Evolutionary conservation across 345 rosid genomes (phyloP), one percentile per base, ranked within the genome.

Genomic region (Arabidopsis suecica): DNA sequence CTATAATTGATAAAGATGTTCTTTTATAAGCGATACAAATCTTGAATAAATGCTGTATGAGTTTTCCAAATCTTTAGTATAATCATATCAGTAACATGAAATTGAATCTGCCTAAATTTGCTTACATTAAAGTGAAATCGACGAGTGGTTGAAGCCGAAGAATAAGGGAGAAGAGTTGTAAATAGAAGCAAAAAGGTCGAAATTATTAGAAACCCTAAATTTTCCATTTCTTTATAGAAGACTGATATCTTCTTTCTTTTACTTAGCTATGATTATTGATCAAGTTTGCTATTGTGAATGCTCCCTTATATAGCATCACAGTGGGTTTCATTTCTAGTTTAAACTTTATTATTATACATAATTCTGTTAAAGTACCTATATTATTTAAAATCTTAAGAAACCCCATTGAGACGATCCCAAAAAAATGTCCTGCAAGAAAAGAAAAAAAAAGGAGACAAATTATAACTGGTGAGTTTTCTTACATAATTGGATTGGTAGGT

Each of bases 51-150:
- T 54, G 18, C 12, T 14, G 10, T 40, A 38, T 38, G 1, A 25
- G 5, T 10, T 23, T 0, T 25, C 36, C 18, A n/a, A 28, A 11
- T 6, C 28, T 4, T 6, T 25, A 12, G 5, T 22, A 32, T 33
- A 7, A 44, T 38, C 34, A 23, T 44, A 66, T 67, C 40, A 47
- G 2, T 9, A 65, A 22, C 45, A 66, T 45, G 40, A 25, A 22
- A 3, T 2, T 1, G 67, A 58, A 33, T 44, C 2, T 8, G 3
- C 5, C 32, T 30, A 13, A 25, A 66, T 14, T 58, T 38, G 65
- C 78, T 71, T 78, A 84, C 87, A 11, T 78, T 84, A 71, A 84
- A 84, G 58, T 84, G 83, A 65, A 80, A 84, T 47, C 87, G 82
- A 37, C 79, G 80, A 36, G 83, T 75, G 9, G 77, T 65, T 3